Evolutionary conservation across 192 early-diverging fungal genomes (phyloP).

Genomic region (Gryganskiella cystojenkinii): DNA sequence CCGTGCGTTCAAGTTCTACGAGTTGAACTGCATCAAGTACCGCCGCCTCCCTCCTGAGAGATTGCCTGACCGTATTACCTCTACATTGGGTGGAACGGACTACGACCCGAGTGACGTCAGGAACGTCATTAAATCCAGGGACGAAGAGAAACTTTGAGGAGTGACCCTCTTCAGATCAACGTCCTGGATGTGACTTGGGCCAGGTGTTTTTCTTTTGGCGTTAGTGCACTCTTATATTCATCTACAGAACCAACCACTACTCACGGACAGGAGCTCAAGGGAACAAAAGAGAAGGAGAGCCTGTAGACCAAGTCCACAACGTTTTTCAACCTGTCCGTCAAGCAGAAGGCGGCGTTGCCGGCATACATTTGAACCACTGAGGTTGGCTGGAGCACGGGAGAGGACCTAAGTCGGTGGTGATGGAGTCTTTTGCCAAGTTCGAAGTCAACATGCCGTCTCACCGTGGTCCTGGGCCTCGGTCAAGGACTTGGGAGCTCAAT

Average conservation of each 20-base stretch:
- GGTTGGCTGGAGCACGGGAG: slow-evolving; percentile 12
- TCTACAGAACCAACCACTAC: slow-evolving; percentile 3
- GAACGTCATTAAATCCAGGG: slow-evolving; percentile 15
- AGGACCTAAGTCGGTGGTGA: background rate
- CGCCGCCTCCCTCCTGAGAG: background rate
- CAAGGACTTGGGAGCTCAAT: slow-evolving; percentile 1
- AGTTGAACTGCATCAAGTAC: slow-evolving; percentile 14
- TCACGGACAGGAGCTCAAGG: background rate
- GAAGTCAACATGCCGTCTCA: slow-evolving; percentile 2
- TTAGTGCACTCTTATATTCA: slow-evolving; percentile 4
- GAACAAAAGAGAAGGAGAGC: too few relatives aligned
- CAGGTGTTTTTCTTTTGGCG: slow-evolving; percentile 17
- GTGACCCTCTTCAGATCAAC: slow-evolving; percentile 7
- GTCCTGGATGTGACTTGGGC: slow-evolving; percentile 9
- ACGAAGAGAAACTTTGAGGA: slow-evolving; percentile 8
- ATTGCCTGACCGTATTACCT: slow-evolving; percentile 3
- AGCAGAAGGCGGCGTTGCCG: slow-evolving; percentile 21
- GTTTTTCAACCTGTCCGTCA: slow-evolving; percentile 17
- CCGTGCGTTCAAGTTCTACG: slow-evolving; percentile 17
- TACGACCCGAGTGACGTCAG: slow-evolving; percentile 11
- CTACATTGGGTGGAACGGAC: slow-evolving; percentile 5
- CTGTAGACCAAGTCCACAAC: too few relatives aligned
- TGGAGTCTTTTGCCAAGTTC: background rate
- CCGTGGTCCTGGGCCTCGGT: slow-evolving; percentile 16
- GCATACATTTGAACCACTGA: slow-evolving; percentile 3